A percentile compares a stretch with the other conserved stretches of the same genome.
Conservation (phyloP, 768 basidiomycete genomes). For the Hericium alpestre region DNA sequence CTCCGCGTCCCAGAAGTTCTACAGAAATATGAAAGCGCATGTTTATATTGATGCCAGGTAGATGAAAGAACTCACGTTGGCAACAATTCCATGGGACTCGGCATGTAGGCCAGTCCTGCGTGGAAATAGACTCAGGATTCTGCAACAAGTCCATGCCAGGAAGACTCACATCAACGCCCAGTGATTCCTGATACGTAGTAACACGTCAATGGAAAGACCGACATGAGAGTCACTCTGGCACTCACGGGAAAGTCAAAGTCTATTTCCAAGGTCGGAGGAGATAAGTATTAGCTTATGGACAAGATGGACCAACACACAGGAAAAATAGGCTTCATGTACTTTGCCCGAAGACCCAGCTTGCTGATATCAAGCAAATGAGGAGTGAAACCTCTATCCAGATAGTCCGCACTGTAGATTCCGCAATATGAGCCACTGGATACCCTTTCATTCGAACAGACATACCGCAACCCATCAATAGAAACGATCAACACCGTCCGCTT, state of each 20-base stretch:
- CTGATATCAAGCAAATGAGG: constrained; percentile 76
- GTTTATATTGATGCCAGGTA: background rate
- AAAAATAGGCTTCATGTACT: constrained; percentile 80
- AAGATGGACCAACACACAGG: constrained; percentile 43
- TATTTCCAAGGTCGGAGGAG: constrained; percentile 16
- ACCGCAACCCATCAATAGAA: constrained; percentile 79
- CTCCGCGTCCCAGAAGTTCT: constrained; percentile 84
- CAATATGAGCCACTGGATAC: background rate
- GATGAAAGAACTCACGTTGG: constrained; percentile 45
- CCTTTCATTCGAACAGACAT: background rate
- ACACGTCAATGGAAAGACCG: no score
- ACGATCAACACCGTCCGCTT: constrained; percentile 74
- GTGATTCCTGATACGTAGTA: constrained; percentile 51
- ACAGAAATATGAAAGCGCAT: background rate
- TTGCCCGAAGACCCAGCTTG: constrained; percentile 75
- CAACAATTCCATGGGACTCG: constrained; percentile 86
- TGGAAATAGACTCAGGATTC: background rate
- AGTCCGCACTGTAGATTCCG: constrained; percentile 52
- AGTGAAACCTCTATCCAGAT: constrained; percentile 76
- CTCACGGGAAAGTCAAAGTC: constrained; percentile 88
- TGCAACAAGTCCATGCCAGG: background rate
- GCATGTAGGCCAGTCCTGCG: constrained; percentile 80
- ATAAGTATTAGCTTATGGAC: constrained; percentile 2
- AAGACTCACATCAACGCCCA: constrained; percentile 72
- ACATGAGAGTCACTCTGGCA: constrained; percentile 4